Conservation (phyloP, 768 basidiomycete genomes). For the Amyloporia xantha region DNA sequence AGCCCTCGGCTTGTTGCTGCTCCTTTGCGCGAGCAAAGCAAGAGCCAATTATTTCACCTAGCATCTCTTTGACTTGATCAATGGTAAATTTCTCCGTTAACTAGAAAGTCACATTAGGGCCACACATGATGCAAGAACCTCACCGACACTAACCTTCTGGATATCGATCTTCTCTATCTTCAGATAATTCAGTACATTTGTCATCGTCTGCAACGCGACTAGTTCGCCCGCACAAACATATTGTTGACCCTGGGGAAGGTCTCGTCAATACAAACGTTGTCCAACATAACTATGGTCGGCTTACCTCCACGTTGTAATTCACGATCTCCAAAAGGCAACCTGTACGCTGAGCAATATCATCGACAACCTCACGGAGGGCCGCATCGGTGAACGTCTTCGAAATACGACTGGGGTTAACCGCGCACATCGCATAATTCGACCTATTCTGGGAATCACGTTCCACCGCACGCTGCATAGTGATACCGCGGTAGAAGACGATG, state of each 20-base stretch:
- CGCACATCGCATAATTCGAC: conserved; percentile 98
- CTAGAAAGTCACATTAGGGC: conserved; percentile 32
- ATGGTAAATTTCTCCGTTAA: conserved; percentile 82
- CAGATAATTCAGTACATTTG: conserved; percentile 93
- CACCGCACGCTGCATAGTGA: conserved; percentile 99
- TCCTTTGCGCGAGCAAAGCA: conserved; percentile 72
- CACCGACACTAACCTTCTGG: conserved; percentile 62
- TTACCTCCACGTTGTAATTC: conserved; percentile 89
- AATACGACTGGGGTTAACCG: conserved; percentile 96
- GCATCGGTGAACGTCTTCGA: conserved; percentile 92
- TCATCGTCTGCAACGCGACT: conserved; percentile 86
- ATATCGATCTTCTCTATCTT: conserved; percentile 97
- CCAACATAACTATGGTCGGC: conserved; percentile 17
- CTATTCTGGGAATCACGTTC: conserved; percentile 91
- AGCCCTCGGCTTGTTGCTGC: conserved; percentile 75
- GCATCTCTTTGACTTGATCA: conserved; percentile 95
- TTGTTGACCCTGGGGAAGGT: conserved; percentile 84
- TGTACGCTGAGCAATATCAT: conserved; percentile 72
- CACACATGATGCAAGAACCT: too few species aligned
- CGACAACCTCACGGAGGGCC: conserved; percentile 95
- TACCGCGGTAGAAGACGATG: conserved; percentile 98
- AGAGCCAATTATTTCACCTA: conserved; percentile 83
- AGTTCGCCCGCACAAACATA: conserved; percentile 99
- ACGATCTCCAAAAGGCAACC: conserved; percentile 92
- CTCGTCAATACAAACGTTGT: too few species aligned